Base-by-base conservation (phyloP, 2,329 filamentous ascomycete genomes). In the Arthrobotrys conoides region DNA sequence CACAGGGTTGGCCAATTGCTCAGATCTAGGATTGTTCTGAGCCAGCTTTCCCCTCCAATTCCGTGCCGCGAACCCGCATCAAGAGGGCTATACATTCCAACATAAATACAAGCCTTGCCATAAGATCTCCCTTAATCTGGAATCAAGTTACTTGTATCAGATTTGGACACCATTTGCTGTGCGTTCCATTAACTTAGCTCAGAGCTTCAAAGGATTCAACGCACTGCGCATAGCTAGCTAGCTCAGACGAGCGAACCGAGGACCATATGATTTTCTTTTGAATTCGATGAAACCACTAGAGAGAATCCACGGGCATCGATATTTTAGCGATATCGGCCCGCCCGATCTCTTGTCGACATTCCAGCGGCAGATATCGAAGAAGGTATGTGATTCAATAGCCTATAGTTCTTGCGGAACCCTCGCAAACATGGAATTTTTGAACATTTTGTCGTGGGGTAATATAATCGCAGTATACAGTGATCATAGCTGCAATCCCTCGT, bases 31-130 rank as follows among this genome's bases (percentile, higher is more conserved):
- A 24, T 51, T 51, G 24, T 55, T 55, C 57, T 36, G 36, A 44
- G 33, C 20, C 20, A 38, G 12, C 22, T 44, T 61, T 44, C n/a
- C 57, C 18, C 24, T 18, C 14, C 64, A 20, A 22, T 18, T 9
- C 51, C 30, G 66, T 69, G 66, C 66, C 66, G 41, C 53, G 30
- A 30, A 30, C 16, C 9, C 49, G 51, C 66, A n/a, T 59, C 10
- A 24, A 20, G 20, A 69, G 22, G 51, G 66, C 51, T 59, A 69
- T 69, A 59, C 66, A 69, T 69, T 69, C 51, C 53, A 59, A 61
- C 66, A 69, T 22, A 48, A 16, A 41, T 49, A 65, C 36, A 65
- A 65, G 41, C 44, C 61, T 16, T 46, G 59, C 36, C 22, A 36
- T 44, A 41, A 44, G 22, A 8, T 44, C n/a, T 24, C 20, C 16